Evolutionary conservation across 2,329 filamentous ascomycete genomes (phyloP).

Genomic region (Albifimbria verrucaria): DNA sequence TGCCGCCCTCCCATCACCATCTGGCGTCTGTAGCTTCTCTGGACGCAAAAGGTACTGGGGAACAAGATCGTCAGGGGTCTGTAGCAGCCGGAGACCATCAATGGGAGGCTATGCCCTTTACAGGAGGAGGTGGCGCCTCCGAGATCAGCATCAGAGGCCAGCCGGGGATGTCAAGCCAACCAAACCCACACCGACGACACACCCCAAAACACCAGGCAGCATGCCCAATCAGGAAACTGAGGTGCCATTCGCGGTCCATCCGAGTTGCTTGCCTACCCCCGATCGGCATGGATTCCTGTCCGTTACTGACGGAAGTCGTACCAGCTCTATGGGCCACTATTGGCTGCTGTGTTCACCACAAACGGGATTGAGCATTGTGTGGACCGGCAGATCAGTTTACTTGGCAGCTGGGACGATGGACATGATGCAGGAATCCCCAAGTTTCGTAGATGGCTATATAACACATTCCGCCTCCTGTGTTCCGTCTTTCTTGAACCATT

Average conservation of each 20-base stretch:
- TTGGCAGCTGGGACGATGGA: not conserved
- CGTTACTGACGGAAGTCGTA: not conserved
- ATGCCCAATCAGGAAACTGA: not conserved
- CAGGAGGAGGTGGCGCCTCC: not conserved
- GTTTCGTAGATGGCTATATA: not conserved
- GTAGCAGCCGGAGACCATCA: not conserved
- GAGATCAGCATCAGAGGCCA: not conserved
- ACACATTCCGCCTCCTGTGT: not conserved
- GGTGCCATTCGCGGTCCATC: not conserved
- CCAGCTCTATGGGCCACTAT: not conserved
- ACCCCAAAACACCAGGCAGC: not conserved
- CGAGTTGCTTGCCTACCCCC: not conserved
- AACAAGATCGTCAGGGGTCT: not conserved
- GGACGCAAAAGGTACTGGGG: too few relatives aligned
- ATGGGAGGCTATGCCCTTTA: not conserved
- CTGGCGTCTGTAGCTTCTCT: too few relatives aligned
- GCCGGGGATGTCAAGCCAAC: not conserved
- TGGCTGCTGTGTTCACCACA: not conserved
- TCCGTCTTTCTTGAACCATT: not conserved
- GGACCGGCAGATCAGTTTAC: not conserved
- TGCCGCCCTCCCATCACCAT: not conserved
- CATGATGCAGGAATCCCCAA: not conserved
- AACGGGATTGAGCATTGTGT: not conserved
- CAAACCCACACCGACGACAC: not conserved
- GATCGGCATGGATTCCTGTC: not conserved